Evolutionary conservation across 2,329 filamentous ascomycete genomes (phyloP).

Genomic region (Bipolaris sorokiniana): DNA sequence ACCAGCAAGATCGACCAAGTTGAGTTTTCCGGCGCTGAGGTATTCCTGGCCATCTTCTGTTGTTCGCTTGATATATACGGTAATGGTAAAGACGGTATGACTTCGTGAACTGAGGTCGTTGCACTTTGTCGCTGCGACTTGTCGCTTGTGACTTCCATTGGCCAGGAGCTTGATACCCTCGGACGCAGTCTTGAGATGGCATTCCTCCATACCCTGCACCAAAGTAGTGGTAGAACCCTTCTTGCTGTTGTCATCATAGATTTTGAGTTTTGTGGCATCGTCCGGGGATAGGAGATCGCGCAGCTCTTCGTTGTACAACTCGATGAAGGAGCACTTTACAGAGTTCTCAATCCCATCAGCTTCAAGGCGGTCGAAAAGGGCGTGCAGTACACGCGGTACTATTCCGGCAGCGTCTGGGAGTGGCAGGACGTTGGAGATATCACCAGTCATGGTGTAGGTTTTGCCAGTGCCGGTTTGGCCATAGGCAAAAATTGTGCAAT

Average conservation of each 20-base stretch:
- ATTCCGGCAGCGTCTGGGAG: conserved; percentile 93
- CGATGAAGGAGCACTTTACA: conserved; percentile 98
- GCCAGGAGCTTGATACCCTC: conserved; percentile 90
- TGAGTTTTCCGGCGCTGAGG: conserved; percentile 89
- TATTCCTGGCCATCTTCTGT: conserved; percentile 87
- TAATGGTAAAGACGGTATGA: conserved; percentile 97
- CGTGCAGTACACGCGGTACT: conserved; percentile 87
- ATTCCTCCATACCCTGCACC: conserved; percentile 98
- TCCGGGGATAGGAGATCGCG: conserved; percentile 85
- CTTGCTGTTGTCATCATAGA: conserved; percentile 85
- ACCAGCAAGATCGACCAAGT: conserved; percentile 93
- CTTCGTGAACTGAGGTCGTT: conserved; percentile 97
- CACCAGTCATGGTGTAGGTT: conserved; percentile 99
- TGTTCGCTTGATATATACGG: conserved; percentile 82
- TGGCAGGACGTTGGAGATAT: conserved; percentile 90
- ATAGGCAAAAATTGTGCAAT: conserved; percentile 98
- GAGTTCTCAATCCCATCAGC: conserved; percentile 77
- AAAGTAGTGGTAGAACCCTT: conserved; percentile 84
- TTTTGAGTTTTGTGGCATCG: conserved; percentile 86
- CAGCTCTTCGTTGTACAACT: conserved; percentile 97
- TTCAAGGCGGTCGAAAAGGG: conserved; percentile 85
- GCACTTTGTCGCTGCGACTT: conserved; percentile 99
- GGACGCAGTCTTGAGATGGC: conserved; percentile 82
- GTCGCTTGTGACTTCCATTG: conserved; percentile 87
- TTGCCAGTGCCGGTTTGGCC: conserved; percentile 98